Evolutionary conservation across 1,284 basidiomycete species (phyloP), one percentile per base, ranked within the genome.

Genomic region (Moesziomyces antarcticus): DNA sequence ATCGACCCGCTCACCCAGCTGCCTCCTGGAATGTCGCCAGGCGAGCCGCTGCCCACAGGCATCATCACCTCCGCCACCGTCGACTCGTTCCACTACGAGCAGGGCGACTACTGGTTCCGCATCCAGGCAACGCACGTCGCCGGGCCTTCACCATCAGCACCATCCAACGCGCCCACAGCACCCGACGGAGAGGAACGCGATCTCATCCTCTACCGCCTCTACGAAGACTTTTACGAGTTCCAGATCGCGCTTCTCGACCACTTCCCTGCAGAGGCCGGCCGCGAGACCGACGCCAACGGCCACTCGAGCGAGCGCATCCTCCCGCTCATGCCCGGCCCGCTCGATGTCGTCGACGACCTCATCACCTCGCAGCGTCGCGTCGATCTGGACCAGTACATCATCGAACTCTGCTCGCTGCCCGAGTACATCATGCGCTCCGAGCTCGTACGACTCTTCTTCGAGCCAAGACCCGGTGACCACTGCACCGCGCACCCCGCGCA

Each of bases 171-270:
- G 1, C 75, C 79, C 25, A 57, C 57, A 16, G 73, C 78, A 3
- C 69, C 72, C 4, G 73, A 70, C 3, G 80, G 80, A 35, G 78
- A 82, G 60, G 73, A 75, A 14, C 91, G 90, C 79, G 90, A 93
- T 27, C 89, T 99, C 55, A 91, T 95, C 72, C 88, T 99, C 43
- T 98, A 97, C 86, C 90, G 97, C 52, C 90, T 93, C 18, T 99
- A 99, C 87, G 93, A 97, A 81, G 95, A 99, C 85, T 99, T 99
- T 85, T 97, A 96, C 86, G 93, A 96, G 79, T 98, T 98, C 85
- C 97, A 99, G 82, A 92, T 97, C 56, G 87, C 89, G 10, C 88
- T 99, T 40, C 53, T 67, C 33, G 65, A 75, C 48, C 73, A 72
- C 27, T 68, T 68, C 57, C 67, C 73, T 1, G 37, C 65, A 22